Evolutionary conservation across 1,139 yeast species (phyloP), one percentile per base, ranked within the genome.

Genomic region (Saccharomyces hybrid): DNA sequence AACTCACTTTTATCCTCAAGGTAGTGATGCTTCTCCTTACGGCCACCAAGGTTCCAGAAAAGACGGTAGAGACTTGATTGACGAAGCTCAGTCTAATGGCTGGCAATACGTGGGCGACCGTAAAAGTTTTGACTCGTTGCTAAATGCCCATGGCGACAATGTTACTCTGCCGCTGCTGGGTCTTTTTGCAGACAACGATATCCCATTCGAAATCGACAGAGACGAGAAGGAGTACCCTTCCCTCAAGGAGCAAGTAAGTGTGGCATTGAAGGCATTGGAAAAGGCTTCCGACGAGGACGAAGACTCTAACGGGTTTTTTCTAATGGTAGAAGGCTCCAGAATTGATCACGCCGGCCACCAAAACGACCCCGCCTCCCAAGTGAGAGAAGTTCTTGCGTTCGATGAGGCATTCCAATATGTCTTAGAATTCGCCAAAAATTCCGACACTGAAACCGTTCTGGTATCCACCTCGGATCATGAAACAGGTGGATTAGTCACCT

Each of bases 271-370:
- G 28, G 82, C 89, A 0, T 74, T 89, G 59, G 73, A 78, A 5
- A 73, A 78, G 54, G 90, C 91, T 25, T 79, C 93, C 1, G 5
- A 16, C 13, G 44, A 38, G 26, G 44, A 38, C 7, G 71, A 77
- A 58, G 78, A 86, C 58, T 76, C 84, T 1, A 91, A 87, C 16
- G 96, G 96, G 0, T 88, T 89, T 69, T 88, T 89, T 71, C 68
- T 89, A 51, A 67, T 89, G 68, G 80, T 89, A 56, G 96, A 89
- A 73, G 96, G 96, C 7, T 85, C 95, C 13, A 77, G 96, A 68
- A 88, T 89, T 63, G 96, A 89, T 69, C 96, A 89, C 68, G 96
- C 96, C 3, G 96, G 96, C 46, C 96, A 89, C 68, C 81, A 79
- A 60, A 89, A 89, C 65, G 96, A 89, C 67, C 90, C 96, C 11